Base-by-base conservation (phyloP, 1,284 basidiomycete genomes). In the Earliella scabrosa region DNA sequence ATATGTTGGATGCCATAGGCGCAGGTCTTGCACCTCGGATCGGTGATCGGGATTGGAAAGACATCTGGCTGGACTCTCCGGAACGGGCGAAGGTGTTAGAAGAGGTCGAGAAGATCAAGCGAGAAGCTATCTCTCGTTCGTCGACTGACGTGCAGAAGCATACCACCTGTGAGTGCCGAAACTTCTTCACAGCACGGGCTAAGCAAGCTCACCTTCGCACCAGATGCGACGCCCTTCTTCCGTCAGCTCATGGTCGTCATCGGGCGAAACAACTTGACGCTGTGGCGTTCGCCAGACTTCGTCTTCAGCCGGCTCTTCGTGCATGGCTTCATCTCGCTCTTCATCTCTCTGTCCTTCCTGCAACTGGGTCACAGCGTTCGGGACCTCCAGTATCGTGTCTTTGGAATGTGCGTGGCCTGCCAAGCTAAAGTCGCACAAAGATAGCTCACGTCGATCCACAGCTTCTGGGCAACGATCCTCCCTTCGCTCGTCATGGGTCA, bases 271-370 rank as follows among this genome's bases (percentile, higher is more conserved):
- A 87, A 88, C 68, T 69, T 80, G 21, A 86, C 92, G 2, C 78
- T 95, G 29, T 96, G 91, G 90, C 80, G 95, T 54, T 92, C 86
- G 16, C 86, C 91, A 0, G 86, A 95, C 61, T 94, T 93, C 68
- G 83, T 86, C 53, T 92, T 90, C 77, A 94, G 87, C 44, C 85
- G 94, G 46, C 77, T 95, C 40, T 93, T 94, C 72, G 83, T 89
- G 6, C 87, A 89, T 61, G 77, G 79, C 7, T 84, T 89, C 67
- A 89, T 96, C 59, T 88, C 91, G 7, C 76, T 97, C 4, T 86
- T 90, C 69, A 82, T 94, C 52, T 89, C 89, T 26, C 77, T 98
- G 49, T 91, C 92, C 11, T 95, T 95, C 83, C 76, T 98, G 52
- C 86, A 90, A 68, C 78, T 95, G 21, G 82, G 82, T 46, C 74